Conservation (phyloP, 352 stramenopile genomes). For the Phytophthora pseudosyringae region DNA sequence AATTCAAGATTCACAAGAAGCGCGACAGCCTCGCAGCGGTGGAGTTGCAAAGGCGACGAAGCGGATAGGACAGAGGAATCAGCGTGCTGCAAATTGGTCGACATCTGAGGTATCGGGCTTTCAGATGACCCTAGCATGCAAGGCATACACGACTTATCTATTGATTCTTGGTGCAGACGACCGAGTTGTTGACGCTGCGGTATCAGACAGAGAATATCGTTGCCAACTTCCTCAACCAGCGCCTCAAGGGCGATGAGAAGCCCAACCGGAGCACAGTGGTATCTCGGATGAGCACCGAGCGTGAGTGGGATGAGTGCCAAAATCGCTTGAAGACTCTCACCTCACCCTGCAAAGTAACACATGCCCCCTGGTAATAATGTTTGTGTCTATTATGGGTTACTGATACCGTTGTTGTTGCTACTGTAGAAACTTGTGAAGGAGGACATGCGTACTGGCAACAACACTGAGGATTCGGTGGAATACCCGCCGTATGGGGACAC, state of each 20-base stretch:
- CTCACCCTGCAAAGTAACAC: background rate
- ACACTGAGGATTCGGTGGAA: background rate
- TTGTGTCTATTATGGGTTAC: too few species aligned
- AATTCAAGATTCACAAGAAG: too few species aligned
- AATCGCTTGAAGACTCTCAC: background rate
- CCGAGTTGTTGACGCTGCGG: background rate
- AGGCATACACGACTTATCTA: too few species aligned
- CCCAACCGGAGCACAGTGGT: background rate
- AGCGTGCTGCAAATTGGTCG: too few species aligned
- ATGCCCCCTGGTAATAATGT: too few species aligned
- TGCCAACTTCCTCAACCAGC: background rate
- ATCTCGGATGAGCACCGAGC: background rate
- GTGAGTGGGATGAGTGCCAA: background rate
- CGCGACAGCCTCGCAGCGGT: too few species aligned
- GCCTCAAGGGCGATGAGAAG: background rate
- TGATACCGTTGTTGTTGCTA: too few species aligned
- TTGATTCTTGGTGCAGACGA: background rate
- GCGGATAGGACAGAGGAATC: too few species aligned
- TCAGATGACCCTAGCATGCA: too few species aligned
- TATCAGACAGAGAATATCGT: background rate
- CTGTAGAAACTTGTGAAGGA: background rate
- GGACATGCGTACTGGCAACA: background rate
- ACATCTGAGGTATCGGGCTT: too few species aligned
- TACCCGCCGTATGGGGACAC: background rate
- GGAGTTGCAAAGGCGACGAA: too few species aligned